Percentiles rank a stretch among this genome's conserved stretches.
Evolutionary conservation across 257 asterid genomes (phyloP).

Genomic region (Solanum arcanum): DNA sequence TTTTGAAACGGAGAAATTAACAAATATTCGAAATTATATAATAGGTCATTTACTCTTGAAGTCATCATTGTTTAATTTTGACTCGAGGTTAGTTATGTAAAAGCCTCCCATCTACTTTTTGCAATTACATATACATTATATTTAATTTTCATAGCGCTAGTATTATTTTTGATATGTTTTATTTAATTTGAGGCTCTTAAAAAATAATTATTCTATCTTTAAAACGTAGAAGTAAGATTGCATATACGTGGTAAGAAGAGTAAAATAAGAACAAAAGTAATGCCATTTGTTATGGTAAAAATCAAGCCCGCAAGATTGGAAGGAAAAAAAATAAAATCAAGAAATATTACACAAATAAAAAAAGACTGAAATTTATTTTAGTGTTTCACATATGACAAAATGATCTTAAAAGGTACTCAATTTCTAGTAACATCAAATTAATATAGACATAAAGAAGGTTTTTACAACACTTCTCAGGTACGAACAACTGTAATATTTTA

Average conservation of each 20-base stretch:
- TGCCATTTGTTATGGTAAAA: not conserved
- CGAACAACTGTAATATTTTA: not conserved
- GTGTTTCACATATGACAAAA: not conserved
- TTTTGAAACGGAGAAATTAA: too few relatives aligned
- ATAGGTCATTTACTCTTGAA: not conserved
- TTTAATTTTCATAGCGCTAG: too few relatives aligned
- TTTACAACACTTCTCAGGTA: not conserved
- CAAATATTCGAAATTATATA: too few relatives aligned
- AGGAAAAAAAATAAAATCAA: not conserved
- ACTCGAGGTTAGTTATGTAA: not conserved
- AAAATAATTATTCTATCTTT: too few relatives aligned
- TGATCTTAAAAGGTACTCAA: not conserved
- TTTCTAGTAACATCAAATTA: not conserved
- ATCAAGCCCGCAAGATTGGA: not conserved
- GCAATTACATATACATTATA: too few relatives aligned
- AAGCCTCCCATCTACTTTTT: not conserved
- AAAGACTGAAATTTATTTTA: not conserved
- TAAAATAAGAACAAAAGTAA: too few relatives aligned
- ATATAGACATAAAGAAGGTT: not conserved
- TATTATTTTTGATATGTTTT: too few relatives aligned
- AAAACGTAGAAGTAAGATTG: too few relatives aligned
- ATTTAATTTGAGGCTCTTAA: fast-evolving
- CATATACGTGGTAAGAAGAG: too few relatives aligned
- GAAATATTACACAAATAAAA: not conserved
- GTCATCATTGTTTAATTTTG: not conserved